Conservation (phyloP, 192 early-diverging fungal species). For the Umbelopsis sp. region DNA sequence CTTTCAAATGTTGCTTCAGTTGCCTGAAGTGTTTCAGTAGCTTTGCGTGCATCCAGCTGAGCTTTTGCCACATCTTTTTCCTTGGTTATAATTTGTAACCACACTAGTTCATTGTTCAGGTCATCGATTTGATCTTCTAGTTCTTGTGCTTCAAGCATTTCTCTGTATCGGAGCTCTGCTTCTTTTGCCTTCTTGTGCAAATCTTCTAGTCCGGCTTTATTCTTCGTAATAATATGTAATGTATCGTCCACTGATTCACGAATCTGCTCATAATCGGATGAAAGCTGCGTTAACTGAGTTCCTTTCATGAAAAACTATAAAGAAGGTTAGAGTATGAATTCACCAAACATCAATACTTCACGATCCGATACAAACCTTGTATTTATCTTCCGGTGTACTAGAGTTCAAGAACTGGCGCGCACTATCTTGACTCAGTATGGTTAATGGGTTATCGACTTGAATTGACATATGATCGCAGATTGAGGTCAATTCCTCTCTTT, state of each 20-base stretch:
- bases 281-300: slow-evolving; percentile 81
- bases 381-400: slow-evolving; percentile 84
- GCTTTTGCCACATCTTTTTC: slow-evolving; percentile 40
- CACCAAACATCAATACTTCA: neutral
- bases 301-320: slow-evolving; percentile 81
- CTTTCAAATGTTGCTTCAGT: neutral
- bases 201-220: slow-evolving; percentile 62
- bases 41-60: neutral
- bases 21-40: slow-evolving; percentile 22
- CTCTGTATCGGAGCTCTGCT: slow-evolving; percentile 67
- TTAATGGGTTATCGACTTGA: slow-evolving; percentile 92
- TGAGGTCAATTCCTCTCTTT: slow-evolving; percentile 78
- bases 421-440: slow-evolving; percentile 90
- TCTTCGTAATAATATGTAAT: slow-evolving; percentile 55
- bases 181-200: slow-evolving; percentile 67
- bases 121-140: slow-evolving; percentile 53
- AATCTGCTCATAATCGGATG: slow-evolving; percentile 67
- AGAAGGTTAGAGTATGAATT: neutral
- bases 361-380: slow-evolving; percentile 49
- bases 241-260: slow-evolving; percentile 58
- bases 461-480: slow-evolving; percentile 91
- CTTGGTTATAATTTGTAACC: slow-evolving; percentile 68
- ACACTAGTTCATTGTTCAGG: slow-evolving; percentile 73
- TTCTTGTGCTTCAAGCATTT: slow-evolving; percentile 63
- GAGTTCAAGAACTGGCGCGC: slow-evolving; percentile 88